Evolutionary conservation across 495 filamentous ascomycete species (phyloP).

Genomic region (Pyronema omphalodes): DNA sequence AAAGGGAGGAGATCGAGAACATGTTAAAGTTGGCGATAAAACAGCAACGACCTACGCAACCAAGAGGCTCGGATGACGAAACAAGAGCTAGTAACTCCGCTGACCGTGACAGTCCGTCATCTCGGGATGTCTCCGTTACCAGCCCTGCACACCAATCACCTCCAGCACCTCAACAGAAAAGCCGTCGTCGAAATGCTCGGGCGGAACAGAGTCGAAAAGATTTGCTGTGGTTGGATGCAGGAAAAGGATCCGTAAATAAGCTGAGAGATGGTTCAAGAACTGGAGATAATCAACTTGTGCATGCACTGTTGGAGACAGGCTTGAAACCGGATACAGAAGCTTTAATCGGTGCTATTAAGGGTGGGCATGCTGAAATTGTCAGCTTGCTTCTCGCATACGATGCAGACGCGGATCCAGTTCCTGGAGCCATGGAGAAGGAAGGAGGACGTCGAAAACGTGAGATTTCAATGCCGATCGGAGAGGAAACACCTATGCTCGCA

Average conservation of each 20-base stretch:
- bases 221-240: constrained; percentile 40
- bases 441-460: constrained; percentile 16
- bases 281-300: constrained; percentile 43
- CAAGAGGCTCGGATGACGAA: constrained; percentile 32
- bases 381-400: constrained; percentile 72
- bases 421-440: constrained; percentile 28
- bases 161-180: constrained; percentile 26
- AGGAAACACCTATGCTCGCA: constrained; percentile 80
- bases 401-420: constrained; percentile 61
- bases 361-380: constrained; percentile 72
- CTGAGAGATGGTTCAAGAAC: constrained; percentile 62
- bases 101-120: constrained; percentile 32
- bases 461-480: constrained; percentile 31
- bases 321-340: constrained; percentile 49
- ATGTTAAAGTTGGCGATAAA: constrained; percentile 33
- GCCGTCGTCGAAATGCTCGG: constrained; percentile 37
- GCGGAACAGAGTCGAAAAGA: constrained; percentile 44
- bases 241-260: constrained; percentile 39
- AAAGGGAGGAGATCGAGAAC: constrained; percentile 34
- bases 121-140: constrained; percentile 43
- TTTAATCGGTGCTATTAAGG: constrained; percentile 77
- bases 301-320: constrained; percentile 18
- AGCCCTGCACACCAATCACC: constrained; percentile 43
- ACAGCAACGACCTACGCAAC: constrained; percentile 18
- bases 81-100: constrained; percentile 34